phyloP scores from a whole-genome alignment of 805 yeast species.

The Myxozyma neotropica region DNA sequence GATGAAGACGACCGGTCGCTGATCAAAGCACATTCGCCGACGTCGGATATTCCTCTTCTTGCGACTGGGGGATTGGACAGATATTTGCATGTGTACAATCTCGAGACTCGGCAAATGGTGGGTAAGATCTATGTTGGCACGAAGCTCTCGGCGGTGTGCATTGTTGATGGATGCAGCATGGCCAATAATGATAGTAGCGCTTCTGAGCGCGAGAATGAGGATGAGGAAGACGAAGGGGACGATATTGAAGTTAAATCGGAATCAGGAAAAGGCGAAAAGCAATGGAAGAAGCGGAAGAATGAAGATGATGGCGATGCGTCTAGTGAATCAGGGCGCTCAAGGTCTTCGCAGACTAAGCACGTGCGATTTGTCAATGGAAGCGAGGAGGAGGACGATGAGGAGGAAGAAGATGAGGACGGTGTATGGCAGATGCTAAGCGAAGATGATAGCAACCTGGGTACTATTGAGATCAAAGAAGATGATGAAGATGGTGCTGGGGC shows the following conservation, averaged over 20 bases:
- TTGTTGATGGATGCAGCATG: slow-evolving; percentile 47
- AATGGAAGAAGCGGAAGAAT: background rate
- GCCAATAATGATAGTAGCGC: background rate
- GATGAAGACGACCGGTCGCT: background rate
- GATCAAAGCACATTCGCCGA: background rate
- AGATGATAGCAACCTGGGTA: slow-evolving; percentile 1
- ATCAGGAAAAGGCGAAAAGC: background rate
- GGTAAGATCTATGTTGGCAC: slow-evolving; percentile 79
- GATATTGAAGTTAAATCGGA: background rate
- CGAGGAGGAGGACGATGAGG: slow-evolving; percentile 13
- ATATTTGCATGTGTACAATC: slow-evolving; percentile 75
- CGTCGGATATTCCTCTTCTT: slow-evolving; percentile 44
- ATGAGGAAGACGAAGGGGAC: background rate
- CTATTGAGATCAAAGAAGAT: background rate
- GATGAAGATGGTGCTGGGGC: background rate
- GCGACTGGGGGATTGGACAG: slow-evolving; percentile 87
- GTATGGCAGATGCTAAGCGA: slow-evolving; percentile 21
- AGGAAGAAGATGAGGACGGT: slow-evolving; percentile 21
- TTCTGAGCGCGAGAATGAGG: slow-evolving; percentile 9
- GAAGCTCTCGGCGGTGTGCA: slow-evolving; percentile 58
- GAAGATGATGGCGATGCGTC: background rate
- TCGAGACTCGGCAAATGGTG: slow-evolving; percentile 57
- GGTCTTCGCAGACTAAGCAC: slow-evolving; percentile 9
- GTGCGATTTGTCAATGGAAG: slow-evolving; percentile 12
- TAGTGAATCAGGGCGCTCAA: background rate